Evolutionary conservation across 352 stramenopile genomes (phyloP).

Genomic region (Globisporangium parvum): DNA sequence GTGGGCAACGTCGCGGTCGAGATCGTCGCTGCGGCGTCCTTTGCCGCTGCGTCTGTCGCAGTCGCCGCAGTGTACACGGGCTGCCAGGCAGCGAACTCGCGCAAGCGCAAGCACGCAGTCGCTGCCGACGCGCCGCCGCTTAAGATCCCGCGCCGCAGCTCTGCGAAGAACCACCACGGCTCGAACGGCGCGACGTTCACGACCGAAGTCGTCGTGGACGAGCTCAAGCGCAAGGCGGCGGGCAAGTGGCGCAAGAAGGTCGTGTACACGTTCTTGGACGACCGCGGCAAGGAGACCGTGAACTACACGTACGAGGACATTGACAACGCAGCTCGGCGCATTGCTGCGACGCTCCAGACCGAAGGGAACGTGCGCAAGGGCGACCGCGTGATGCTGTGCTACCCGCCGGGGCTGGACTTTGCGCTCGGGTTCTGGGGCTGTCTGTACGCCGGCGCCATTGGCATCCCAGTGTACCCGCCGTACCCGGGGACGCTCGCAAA

Average conservation of each 20-base stretch:
- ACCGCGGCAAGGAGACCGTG: slow-evolving; percentile 49
- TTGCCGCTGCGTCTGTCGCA: slow-evolving; percentile 35
- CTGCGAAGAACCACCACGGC: slow-evolving; percentile 13
- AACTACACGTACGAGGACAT: slow-evolving; percentile 73
- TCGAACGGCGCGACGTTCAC: slow-evolving; percentile 24
- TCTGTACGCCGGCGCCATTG: slow-evolving; percentile 64
- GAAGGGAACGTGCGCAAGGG: slow-evolving; percentile 43
- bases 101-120: slow-evolving; percentile 20
- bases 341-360: slow-evolving; percentile 53
- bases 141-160: slow-evolving; percentile 27
- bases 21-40: slow-evolving; percentile 38
- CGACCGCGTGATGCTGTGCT: slow-evolving; percentile 75
- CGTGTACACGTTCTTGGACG: slow-evolving; percentile 81
- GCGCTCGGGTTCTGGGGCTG: slow-evolving; percentile 75
- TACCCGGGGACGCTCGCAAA: slow-evolving; percentile 67
- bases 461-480: slow-evolving; percentile 71
- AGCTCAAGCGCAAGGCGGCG: slow-evolving; percentile 43
- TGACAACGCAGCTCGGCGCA: slow-evolving; percentile 48
- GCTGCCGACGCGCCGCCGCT: slow-evolving; percentile 8
- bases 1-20: slow-evolving; percentile 36
- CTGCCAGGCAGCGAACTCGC: slow-evolving; percentile 12
- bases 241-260: slow-evolving; percentile 54
- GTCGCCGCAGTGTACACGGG: slow-evolving; percentile 21
- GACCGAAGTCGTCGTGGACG: slow-evolving; percentile 33
- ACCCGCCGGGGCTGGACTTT: slow-evolving; percentile 72